Conservation (phyloP, 1,284 basidiomycete species). For the Calocybe gambosa region DNA sequence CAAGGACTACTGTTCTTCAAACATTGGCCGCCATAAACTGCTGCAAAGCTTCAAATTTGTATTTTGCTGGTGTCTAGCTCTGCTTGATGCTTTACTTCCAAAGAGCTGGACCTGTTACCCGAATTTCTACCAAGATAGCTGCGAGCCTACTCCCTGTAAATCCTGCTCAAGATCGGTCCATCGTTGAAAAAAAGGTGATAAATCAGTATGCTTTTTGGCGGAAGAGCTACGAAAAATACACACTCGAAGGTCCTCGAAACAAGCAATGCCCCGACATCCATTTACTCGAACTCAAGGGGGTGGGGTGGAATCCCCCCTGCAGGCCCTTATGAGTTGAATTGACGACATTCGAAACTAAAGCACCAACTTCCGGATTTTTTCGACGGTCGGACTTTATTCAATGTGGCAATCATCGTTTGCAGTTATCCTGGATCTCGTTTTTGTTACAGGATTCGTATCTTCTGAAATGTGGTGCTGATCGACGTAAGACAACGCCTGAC, state of each 20-base stretch:
- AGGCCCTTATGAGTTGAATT: neutral
- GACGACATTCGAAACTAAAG: neutral
- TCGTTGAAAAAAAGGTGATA: neutral
- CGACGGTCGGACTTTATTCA: neutral
- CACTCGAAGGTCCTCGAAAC: neutral
- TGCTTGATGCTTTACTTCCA: neutral
- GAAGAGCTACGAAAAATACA: neutral
- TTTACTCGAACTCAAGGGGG: no score
- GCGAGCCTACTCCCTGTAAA: neutral
- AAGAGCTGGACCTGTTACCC: no score
- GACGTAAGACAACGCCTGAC: no score
- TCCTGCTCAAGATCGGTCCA: neutral
- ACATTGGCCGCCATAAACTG: neutral
- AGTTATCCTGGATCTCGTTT: no score
- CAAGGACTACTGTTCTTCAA: neutral
- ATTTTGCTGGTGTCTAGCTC: neutral
- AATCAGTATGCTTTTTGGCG: neutral
- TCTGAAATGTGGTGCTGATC: no score
- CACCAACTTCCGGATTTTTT: neutral
- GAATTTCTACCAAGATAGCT: neutral
- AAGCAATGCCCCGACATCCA: neutral
- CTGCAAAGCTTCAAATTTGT: neutral
- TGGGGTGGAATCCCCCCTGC: no score
- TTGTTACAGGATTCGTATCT: no score
- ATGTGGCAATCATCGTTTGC: no score